phyloP scores from a whole-genome alignment of 1,139 yeast genomes.

The Candida frijolesensis region DNA sequence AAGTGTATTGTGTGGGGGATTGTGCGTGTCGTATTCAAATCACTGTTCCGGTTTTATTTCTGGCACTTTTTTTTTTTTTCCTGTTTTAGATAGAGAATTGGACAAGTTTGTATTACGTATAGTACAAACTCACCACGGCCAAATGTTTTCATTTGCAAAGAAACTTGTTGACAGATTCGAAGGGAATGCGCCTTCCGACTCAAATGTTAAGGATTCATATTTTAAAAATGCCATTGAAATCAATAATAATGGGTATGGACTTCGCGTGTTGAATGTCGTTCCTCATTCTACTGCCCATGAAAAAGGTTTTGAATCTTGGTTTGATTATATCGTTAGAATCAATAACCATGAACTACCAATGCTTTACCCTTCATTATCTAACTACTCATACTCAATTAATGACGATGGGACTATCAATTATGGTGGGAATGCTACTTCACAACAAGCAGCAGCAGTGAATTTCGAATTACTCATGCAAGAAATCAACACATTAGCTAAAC shows the following conservation, averaged over 20 bases:
- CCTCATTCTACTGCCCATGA: constrained; percentile 44
- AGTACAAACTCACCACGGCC: not conserved
- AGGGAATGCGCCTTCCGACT: constrained; percentile 33
- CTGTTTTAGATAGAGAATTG: not conserved
- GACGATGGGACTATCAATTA: constrained; percentile 49
- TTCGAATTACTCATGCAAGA: constrained; percentile 38
- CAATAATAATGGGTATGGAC: constrained; percentile 47
- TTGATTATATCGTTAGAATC: constrained; percentile 79
- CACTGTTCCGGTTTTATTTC: no score
- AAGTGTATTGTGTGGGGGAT: no score
- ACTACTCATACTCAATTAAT: constrained; percentile 35
- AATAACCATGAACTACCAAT: constrained; percentile 75
- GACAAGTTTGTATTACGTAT: not conserved
- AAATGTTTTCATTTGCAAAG: constrained; percentile 88
- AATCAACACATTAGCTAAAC: constrained; percentile 34
- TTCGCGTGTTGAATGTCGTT: constrained; percentile 41
- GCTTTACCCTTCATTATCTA: constrained; percentile 36
- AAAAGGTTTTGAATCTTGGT: constrained; percentile 71
- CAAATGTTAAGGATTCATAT: constrained; percentile 48
- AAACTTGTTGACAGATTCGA: constrained; percentile 80
- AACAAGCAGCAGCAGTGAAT: constrained; percentile 41
- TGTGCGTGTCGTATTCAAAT: no score
- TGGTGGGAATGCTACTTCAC: constrained; percentile 37
- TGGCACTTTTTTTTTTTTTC: no score
- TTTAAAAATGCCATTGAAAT: constrained; percentile 46